Evolutionary conservation across 2,329 filamentous ascomycete genomes (phyloP), one percentile per base, ranked within the genome.

Genomic region (Aschersonia sp.): DNA sequence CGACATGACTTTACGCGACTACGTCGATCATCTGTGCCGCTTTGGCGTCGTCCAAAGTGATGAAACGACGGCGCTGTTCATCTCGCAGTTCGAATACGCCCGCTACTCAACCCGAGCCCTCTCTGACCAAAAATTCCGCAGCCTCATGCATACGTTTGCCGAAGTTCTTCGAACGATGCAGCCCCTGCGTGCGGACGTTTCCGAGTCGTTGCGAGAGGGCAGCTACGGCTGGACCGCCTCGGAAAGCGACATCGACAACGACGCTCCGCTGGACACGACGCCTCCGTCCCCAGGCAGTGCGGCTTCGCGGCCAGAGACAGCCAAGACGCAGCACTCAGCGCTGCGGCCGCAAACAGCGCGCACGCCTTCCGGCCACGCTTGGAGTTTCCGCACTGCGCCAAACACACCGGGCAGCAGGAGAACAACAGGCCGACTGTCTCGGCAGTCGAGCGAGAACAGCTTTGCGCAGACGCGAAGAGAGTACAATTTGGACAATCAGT

Each of bases 91-190:
- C 65, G 92, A 97, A 66, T 72, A 77, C 49, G 88, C 89, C 3
- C 82, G 91, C 41, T 98, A 94, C 66, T 89, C 86, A 2, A 77
- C 76, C 0, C 68, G 71, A 4, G 76, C 83, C 1, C 68, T 95
- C 4, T 75, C 78, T 3, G 83, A 89, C 55, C 58, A 65, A 0
- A 75, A 83, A 46, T 97, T 98, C 60, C 75, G 84, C 40, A 68
- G 74, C 29, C 69, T 96, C 31, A 96, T 96, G 88, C 76, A 80
- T 49, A 72, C 85, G 30, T 96, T 97, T 63, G 85, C 89, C 2
- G 79, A 85, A 47, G 69, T 97, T 0, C 69, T 97, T 10, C 78
- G 84, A 47, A 76, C 74, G 20, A 94, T 97, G 85, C 74, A 70
- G 31, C 72, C 77, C 0, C 66, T 20, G 20, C 20, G 20, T 20